Evolutionary conservation across 1,139 yeast species (phyloP).

Genomic region (Blastobotrys petasosporus): DNA sequence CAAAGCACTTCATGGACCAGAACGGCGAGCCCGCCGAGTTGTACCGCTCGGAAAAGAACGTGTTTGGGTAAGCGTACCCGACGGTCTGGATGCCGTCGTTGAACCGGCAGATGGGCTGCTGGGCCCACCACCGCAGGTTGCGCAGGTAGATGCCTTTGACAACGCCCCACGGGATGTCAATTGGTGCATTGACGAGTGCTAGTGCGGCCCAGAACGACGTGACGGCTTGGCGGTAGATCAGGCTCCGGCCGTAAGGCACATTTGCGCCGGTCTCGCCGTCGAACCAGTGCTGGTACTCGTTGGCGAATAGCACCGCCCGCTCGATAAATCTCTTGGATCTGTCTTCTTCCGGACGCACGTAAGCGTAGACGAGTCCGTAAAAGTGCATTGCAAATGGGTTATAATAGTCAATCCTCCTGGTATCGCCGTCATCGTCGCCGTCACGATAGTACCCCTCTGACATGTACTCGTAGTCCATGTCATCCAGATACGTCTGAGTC

Average conservation of each 20-base stretch:
- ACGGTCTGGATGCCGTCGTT: slow-evolving; percentile 27
- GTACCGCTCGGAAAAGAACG: slow-evolving; percentile 29
- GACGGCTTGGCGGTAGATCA: slow-evolving; percentile 29
- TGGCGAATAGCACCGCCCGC: slow-evolving; percentile 26
- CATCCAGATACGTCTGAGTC: slow-evolving; percentile 23
- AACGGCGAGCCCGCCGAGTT: slow-evolving; percentile 34
- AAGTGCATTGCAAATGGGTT: slow-evolving; percentile 33
- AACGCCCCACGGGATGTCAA: slow-evolving; percentile 26
- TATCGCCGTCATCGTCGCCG: slow-evolving; percentile 9
- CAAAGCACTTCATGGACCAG: slow-evolving; percentile 31
- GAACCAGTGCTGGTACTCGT: slow-evolving; percentile 26
- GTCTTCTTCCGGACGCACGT: slow-evolving; percentile 14
- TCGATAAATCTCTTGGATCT: slow-evolving; percentile 16
- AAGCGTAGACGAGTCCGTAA: slow-evolving; percentile 27
- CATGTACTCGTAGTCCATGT: slow-evolving; percentile 28
- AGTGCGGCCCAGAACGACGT: slow-evolving; percentile 32
- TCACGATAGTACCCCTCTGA: slow-evolving; percentile 34
- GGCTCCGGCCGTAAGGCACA: slow-evolving; percentile 30
- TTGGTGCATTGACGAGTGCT: slow-evolving; percentile 24
- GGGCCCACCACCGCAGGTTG: slow-evolving; percentile 32
- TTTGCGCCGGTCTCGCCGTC: slow-evolving; percentile 27
- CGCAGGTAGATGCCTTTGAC: slow-evolving; percentile 29
- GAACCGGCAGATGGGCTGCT: slow-evolving; percentile 27
- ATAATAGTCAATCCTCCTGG: slow-evolving; percentile 27
- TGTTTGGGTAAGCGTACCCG: slow-evolving; percentile 32